Conservation (phyloP, 2,329 filamentous ascomycete genomes). For the Chrysoporthe austroafricana region DNA sequence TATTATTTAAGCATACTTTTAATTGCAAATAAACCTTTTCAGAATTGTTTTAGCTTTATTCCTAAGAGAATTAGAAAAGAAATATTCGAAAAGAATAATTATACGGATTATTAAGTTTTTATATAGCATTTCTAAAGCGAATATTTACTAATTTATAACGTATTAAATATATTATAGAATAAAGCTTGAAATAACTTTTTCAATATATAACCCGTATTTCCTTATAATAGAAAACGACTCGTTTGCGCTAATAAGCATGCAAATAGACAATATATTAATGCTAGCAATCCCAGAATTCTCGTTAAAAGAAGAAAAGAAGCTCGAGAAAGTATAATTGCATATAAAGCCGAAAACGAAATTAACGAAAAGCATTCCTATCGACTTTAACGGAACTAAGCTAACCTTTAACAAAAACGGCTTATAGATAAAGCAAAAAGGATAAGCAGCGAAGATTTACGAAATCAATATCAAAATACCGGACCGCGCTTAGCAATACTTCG, state of each 20-base stretch:
- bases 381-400: too few relatives aligned
- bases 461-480: too few relatives aligned
- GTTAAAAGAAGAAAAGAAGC: too few relatives aligned
- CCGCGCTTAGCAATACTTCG: too few relatives aligned
- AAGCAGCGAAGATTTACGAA: not conserved
- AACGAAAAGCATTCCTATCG: too few relatives aligned
- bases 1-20: not conserved
- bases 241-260: not conserved
- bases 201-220: too few relatives aligned
- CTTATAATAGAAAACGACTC: not conserved
- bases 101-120: too few relatives aligned
- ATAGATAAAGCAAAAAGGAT: not conserved
- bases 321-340: too few relatives aligned
- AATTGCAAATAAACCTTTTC: not conserved
- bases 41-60: not conserved
- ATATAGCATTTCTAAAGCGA: not conserved
- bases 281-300: not conserved
- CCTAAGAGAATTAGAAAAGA: not conserved
- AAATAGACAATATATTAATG: not conserved
- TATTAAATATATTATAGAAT: not conserved
- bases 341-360: too few relatives aligned
- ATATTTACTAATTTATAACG: not conserved
- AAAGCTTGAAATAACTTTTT: too few relatives aligned
- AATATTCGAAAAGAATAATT: not conserved
- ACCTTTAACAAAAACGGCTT: not conserved